phyloP scores from a whole-genome alignment of 441 rosid species.

The Raphanus hybrid region DNA sequence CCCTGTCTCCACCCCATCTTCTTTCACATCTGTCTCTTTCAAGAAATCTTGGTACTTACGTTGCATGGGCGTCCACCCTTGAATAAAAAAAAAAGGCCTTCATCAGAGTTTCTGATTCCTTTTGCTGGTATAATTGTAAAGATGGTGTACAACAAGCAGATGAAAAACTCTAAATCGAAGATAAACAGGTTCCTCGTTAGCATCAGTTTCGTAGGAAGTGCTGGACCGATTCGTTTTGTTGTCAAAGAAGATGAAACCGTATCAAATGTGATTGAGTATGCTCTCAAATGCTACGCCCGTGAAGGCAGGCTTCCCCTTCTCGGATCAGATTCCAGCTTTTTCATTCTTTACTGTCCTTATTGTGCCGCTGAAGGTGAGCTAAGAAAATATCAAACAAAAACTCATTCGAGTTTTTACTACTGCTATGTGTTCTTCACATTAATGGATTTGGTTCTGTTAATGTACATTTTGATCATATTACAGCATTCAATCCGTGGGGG shows the following conservation, averaged over 20 bases:
- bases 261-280: no score
- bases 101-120: neutral
- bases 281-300: conserved; percentile 26
- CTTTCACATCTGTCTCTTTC: conserved; percentile 77
- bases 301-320: conserved; percentile 85
- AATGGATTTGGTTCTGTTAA: neutral
- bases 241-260: no score
- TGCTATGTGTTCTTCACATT: no score
- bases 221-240: no score
- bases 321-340: conserved; percentile 64
- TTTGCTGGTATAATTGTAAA: no score
- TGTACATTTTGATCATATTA: conserved; percentile 16
- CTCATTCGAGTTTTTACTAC: neutral
- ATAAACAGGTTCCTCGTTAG: no score
- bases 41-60: conserved; percentile 92
- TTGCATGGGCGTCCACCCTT: conserved; percentile 89
- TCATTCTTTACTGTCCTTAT: conserved; percentile 68
- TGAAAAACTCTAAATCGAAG: no score
- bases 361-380: conserved; percentile 57
- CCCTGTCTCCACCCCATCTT: conserved; percentile 40
- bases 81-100: conserved; percentile 7
- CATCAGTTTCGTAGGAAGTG: no score
- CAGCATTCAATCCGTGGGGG: conserved; percentile 73
- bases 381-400: neutral
- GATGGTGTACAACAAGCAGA: no score